Percentiles rank a stretch among this genome's conserved stretches.
These are phyloP conservation scores for Pezicula radicicola DNA, from an alignment of 2,329 filamentous ascomycete genomes.

Conservation along the genomic window DNA sequence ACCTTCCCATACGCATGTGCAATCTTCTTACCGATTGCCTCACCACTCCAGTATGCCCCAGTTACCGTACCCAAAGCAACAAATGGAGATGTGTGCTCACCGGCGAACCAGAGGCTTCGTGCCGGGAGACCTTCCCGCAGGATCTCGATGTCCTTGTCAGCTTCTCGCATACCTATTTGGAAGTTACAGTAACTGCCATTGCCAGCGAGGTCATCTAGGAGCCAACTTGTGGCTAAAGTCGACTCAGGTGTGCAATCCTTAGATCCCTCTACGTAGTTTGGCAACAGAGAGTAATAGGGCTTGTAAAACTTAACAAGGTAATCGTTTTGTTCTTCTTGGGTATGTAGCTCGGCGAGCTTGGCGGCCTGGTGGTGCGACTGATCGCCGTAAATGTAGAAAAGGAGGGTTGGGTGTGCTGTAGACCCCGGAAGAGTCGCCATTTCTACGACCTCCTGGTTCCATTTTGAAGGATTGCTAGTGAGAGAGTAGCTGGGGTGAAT, in stretches of 20 bases:
- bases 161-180: conserved; percentile 54
- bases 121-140: conserved; percentile 42
- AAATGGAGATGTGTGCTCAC: conserved; percentile 82
- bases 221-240: conserved; percentile 62
- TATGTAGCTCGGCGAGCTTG: conserved; percentile 11
- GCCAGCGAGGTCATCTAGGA: conserved; percentile 62
- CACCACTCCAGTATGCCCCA: conserved; percentile 89
- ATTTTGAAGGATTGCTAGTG: conserved; percentile 45
- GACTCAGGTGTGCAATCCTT: conserved; percentile 48
- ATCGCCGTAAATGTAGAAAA: conserved; percentile 59
- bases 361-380: conserved; percentile 33
- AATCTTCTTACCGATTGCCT: conserved; percentile 68
- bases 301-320: conserved; percentile 45
- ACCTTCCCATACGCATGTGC: conserved; percentile 46
- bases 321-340: conserved; percentile 22
- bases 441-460: conserved; percentile 61
- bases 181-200: conserved; percentile 70
- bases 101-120: conserved; percentile 57
- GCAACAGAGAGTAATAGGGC: conserved; percentile 64
- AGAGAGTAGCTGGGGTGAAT: conserved; percentile 53
- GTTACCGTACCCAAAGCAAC: conserved; percentile 84
- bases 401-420: conserved; percentile 59
- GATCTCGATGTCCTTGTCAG: conserved; percentile 56
- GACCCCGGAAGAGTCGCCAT: conserved; percentile 49
- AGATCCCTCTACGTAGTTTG: conserved; percentile 45